These are phyloP conservation scores for Cryptosporidium tyzzeri DNA, from an alignment of 169 alveolate species.

Conservation along the genomic window DNA sequence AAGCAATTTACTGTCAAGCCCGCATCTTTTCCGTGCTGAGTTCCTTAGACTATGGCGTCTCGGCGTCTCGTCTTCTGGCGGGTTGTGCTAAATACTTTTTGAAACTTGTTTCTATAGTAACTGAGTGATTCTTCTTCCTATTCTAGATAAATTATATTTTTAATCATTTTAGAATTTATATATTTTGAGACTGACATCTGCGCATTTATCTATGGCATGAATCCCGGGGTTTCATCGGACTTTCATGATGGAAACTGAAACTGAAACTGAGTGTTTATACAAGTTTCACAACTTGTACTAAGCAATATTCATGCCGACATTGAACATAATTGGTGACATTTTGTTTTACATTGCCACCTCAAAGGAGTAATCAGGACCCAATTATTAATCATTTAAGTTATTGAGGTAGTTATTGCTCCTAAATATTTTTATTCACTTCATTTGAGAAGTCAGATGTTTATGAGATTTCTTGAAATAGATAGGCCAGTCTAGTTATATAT, in stretches of 20 bases:
- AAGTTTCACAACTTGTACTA: neutral
- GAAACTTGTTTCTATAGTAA: neutral
- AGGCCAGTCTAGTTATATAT: neutral
- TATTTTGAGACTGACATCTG: neutral
- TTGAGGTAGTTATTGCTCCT: constrained; percentile 31
- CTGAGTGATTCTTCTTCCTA: neutral
- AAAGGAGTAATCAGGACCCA: constrained; percentile 41
- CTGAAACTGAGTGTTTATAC: neutral
- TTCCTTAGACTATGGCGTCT: constrained; percentile 40
- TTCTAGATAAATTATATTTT: neutral
- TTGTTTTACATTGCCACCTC: neutral
- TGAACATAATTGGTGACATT: neutral
- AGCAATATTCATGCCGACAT: constrained; percentile 1
- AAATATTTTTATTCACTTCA: neutral
- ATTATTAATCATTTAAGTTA: neutral
- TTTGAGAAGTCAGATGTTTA: neutral
- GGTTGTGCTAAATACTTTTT: neutral
- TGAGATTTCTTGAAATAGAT: neutral
- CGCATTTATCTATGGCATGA: neutral
- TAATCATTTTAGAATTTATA: neutral
- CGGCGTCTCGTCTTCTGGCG: constrained; percentile 71
- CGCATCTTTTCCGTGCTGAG: neutral
- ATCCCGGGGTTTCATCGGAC: neutral
- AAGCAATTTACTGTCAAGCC: neutral
- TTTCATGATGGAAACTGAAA: neutral